Percentiles rank a stretch among this genome's conserved stretches.
Evolutionary conservation across 768 basidiomycete species (phyloP).

Genomic region (Mycena rosella): DNA sequence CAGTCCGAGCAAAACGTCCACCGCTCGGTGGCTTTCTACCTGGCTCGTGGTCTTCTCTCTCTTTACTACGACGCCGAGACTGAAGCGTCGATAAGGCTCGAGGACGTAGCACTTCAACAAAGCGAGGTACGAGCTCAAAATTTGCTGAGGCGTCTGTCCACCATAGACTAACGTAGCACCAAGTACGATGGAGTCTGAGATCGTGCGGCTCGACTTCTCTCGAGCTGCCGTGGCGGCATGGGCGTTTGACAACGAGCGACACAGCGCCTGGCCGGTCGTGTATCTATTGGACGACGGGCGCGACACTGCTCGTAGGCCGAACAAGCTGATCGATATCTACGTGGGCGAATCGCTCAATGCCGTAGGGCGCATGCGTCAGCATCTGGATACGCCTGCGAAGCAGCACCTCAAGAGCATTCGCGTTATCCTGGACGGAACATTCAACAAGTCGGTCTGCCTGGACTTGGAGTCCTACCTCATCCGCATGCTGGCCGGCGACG

Average conservation of each 20-base stretch:
- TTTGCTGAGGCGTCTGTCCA: no score
- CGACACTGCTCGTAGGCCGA: conserved; percentile 23
- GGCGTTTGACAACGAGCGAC: conserved; percentile 24
- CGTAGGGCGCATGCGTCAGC: conserved; percentile 30
- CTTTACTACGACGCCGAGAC: conserved; percentile 25
- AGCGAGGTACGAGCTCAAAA: no score
- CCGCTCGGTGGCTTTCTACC: conserved; percentile 20
- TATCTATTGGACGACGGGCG: conserved; percentile 24
- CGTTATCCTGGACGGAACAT: conserved; percentile 28
- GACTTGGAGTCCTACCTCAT: conserved; percentile 32
- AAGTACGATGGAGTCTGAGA: conserved; percentile 26
- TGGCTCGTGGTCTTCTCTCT: conserved; percentile 21
- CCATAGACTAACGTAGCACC: no score
- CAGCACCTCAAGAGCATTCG: conserved; percentile 27
- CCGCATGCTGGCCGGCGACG: conserved; percentile 30
- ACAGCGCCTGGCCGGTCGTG: conserved; percentile 29
- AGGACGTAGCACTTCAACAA: conserved; percentile 22
- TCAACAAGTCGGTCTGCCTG: conserved; percentile 30
- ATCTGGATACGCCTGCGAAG: conserved; percentile 27
- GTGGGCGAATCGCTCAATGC: conserved; percentile 31
- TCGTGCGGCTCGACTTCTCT: conserved; percentile 30
- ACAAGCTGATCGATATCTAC: conserved; percentile 28
- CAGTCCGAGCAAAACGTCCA: conserved; percentile 19
- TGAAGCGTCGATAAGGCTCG: conserved; percentile 23
- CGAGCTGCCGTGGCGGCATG: conserved; percentile 27